Evolutionary conservation across 345 rosid species (phyloP).

Genomic region (Acer negundo): DNA sequence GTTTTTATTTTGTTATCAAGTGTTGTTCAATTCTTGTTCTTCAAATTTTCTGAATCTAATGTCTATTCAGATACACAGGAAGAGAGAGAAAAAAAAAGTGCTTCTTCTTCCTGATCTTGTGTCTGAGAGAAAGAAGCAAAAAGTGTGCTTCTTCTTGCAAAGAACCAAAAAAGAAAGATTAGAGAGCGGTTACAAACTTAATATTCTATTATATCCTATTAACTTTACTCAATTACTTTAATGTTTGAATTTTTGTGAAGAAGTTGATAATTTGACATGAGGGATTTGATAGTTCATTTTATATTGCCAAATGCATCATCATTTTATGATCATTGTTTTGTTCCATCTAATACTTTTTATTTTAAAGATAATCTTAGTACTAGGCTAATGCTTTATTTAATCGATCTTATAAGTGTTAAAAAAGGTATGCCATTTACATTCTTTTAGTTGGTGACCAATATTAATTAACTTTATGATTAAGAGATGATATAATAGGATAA

Average conservation of each 20-base stretch:
- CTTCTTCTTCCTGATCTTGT: conserved; percentile 21
- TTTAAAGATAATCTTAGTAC: neutral
- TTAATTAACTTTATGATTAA: conserved; percentile 4
- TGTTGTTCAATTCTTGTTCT: neutral
- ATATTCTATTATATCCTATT: conserved; percentile 39
- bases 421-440: conserved; percentile 3
- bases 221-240: conserved; percentile 17
- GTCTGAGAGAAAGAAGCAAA: conserved; percentile 51
- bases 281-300: conserved; percentile 1
- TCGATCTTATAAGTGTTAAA: conserved; percentile 24
- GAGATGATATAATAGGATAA: neutral
- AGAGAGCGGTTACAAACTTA: conserved; percentile 26
- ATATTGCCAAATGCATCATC: neutral
- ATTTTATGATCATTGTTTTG: conserved; percentile 18
- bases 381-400: conserved; percentile 6
- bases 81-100: neutral
- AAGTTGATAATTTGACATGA: conserved; percentile 4
- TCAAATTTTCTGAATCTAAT: conserved; percentile 6
- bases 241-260: neutral
- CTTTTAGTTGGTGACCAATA: neutral
- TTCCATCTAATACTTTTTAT: neutral
- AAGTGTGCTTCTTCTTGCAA: conserved; percentile 29
- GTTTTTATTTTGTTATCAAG: too few relatives aligned
- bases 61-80: conserved; percentile 9
- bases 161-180: neutral